Percentiles rank a stretch among this genome's conserved stretches.
Evolutionary conservation across 1,284 basidiomycete species (phyloP).

Genomic region (Laetiporus sulphureus): DNA sequence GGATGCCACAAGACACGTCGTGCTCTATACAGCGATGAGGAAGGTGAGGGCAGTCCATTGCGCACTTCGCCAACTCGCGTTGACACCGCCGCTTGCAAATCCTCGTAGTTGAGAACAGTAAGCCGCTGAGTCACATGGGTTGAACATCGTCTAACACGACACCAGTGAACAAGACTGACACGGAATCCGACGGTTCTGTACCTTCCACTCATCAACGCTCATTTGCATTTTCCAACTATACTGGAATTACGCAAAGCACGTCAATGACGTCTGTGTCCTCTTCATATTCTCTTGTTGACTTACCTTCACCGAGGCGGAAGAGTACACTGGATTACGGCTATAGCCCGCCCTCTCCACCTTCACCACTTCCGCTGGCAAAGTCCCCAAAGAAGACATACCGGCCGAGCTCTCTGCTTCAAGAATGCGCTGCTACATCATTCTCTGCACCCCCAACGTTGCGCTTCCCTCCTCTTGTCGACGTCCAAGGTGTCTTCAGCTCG

Average conservation of each 20-base stretch:
- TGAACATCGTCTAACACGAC: too few species aligned
- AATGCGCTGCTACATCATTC: too few species aligned
- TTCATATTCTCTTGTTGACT: slow-evolving; percentile 1
- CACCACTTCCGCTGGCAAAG: neutral
- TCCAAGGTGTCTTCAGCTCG: neutral
- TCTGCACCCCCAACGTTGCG: too few species aligned
- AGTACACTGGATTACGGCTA: slow-evolving; percentile 10
- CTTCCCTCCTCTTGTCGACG: neutral
- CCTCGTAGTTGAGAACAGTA: too few species aligned
- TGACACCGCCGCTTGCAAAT: too few species aligned
- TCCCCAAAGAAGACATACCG: too few species aligned
- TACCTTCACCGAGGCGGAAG: slow-evolving; percentile 10
- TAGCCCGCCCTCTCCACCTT: neutral
- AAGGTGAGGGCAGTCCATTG: too few species aligned
- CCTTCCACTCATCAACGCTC: slow-evolving; percentile 7
- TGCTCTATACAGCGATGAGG: too few species aligned
- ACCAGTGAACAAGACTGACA: slow-evolving; percentile 10
- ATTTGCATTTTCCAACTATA: slow-evolving; percentile 8
- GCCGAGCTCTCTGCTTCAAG: too few species aligned
- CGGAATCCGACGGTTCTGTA: slow-evolving; percentile 4
- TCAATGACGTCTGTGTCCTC: slow-evolving; percentile 12
- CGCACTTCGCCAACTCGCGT: too few species aligned
- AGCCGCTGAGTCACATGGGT: too few species aligned
- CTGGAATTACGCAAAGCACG: slow-evolving; percentile 2
- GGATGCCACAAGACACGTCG: too few species aligned